phyloP scores from a whole-genome alignment of 352 stramenopile species.

The Globisporangium solare region DNA sequence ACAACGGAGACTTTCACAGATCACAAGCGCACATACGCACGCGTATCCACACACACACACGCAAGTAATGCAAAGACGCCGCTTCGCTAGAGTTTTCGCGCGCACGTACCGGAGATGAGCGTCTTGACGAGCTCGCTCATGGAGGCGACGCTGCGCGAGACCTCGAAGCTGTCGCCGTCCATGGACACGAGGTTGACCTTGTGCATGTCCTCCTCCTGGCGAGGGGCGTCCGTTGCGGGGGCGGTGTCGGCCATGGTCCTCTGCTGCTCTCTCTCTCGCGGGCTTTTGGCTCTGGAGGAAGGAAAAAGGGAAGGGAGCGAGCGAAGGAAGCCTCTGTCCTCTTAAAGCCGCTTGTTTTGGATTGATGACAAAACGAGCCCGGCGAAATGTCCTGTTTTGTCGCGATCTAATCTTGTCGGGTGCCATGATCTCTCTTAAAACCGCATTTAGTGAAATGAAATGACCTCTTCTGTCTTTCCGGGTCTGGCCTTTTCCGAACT shows the following conservation, averaged over 20 bases:
- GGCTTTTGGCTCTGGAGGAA: constrained; percentile 4
- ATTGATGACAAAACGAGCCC: too few species aligned
- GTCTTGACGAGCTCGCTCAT: constrained; percentile 98
- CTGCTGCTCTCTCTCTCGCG: too few species aligned
- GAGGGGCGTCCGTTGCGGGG: constrained; percentile 35
- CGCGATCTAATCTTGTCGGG: too few species aligned
- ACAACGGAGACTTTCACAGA: too few species aligned
- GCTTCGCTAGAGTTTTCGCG: too few species aligned
- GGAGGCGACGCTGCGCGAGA: constrained; percentile 90
- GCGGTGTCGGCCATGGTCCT: constrained; percentile 53
- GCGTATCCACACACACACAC: not conserved
- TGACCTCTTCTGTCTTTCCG: too few species aligned
- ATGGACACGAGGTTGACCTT: constrained; percentile 89
- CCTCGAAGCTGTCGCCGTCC: constrained; percentile 96
- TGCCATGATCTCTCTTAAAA: too few species aligned
- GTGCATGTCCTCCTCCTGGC: constrained; percentile 69
- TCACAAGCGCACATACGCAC: not conserved
- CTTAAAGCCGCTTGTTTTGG: too few species aligned
- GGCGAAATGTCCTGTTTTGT: too few species aligned
- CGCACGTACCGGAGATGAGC: constrained; percentile 90
- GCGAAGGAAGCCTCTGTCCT: not conserved
- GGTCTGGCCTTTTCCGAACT: too few species aligned
- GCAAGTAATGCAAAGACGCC: not conserved
- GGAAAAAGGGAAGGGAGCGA: not conserved
- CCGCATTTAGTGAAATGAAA: too few species aligned